Conservation (phyloP, 2,329 filamentous ascomycete species). For the Cladophialophora immunda region DNA sequence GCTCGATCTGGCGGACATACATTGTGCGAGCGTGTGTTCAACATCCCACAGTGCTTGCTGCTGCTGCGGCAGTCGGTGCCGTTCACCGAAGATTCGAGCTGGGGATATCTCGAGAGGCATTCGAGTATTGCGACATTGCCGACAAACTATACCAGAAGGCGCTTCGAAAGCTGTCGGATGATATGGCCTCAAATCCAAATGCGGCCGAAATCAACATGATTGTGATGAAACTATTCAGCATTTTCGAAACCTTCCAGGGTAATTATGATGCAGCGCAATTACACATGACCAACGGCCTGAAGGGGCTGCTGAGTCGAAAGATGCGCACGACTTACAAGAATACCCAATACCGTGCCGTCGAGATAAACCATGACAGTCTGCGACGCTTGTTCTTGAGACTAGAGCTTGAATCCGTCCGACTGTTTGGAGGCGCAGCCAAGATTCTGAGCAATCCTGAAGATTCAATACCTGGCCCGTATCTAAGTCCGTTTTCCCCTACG, state of each 20-base stretch:
- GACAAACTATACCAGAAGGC: slow-evolving; percentile 37
- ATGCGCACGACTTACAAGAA: slow-evolving; percentile 37
- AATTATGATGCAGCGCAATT: slow-evolving; percentile 34
- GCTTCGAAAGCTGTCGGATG: slow-evolving; percentile 26
- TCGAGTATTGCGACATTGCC: slow-evolving; percentile 40
- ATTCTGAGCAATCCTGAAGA: slow-evolving; percentile 36
- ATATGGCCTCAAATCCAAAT: slow-evolving; percentile 29
- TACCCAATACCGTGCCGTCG: slow-evolving; percentile 35
- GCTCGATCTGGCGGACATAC: slow-evolving; percentile 38
- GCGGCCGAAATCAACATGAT: slow-evolving; percentile 40
- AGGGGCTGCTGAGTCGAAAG: slow-evolving; percentile 33
- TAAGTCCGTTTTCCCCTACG: slow-evolving; percentile 16
- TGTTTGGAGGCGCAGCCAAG: slow-evolving; percentile 30
- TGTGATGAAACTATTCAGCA: slow-evolving; percentile 36
- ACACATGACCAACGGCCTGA: slow-evolving; percentile 37
- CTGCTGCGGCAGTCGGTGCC: slow-evolving; percentile 39
- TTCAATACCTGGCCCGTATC: slow-evolving; percentile 6
- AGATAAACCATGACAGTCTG: slow-evolving; percentile 34
- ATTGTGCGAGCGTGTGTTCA: slow-evolving; percentile 32
- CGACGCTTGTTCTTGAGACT: slow-evolving; percentile 33
- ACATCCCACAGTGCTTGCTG: slow-evolving; percentile 38
- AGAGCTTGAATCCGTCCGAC: slow-evolving; percentile 35
- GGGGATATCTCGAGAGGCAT: slow-evolving; percentile 39
- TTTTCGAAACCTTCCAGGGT: slow-evolving; percentile 41
- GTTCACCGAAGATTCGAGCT: slow-evolving; percentile 40